Evolutionary conservation across 768 basidiomycete genomes (phyloP).

Genomic region (Crassisporium funariophilum): DNA sequence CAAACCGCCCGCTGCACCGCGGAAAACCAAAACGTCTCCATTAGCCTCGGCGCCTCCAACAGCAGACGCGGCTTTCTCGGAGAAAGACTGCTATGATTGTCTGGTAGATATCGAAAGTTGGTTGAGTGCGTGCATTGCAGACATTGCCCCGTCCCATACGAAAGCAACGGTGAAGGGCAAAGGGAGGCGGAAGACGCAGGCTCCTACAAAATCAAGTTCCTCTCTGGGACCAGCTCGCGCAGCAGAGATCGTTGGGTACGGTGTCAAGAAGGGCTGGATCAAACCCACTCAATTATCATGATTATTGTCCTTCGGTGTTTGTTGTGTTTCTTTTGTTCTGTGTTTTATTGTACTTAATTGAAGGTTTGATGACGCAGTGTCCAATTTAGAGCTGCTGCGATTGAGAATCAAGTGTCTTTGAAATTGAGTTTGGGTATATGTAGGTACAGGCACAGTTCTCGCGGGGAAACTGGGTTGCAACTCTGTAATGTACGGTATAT

Average conservation of each 20-base stretch:
- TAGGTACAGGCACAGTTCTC: too few species aligned
- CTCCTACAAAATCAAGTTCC: conserved; percentile 18
- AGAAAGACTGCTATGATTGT: conserved; percentile 70
- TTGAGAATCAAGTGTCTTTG: too few species aligned
- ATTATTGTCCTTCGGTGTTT: conserved; percentile 4
- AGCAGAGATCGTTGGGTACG: conserved; percentile 64
- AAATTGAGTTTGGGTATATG: too few species aligned
- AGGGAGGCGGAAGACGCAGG: conserved; percentile 34
- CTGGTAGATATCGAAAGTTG: conserved; percentile 66
- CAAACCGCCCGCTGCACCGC: conserved; percentile 48
- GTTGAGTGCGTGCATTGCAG: conserved; percentile 49
- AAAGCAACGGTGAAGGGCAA: conserved; percentile 35
- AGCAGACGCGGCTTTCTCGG: conserved; percentile 47
- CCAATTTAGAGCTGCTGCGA: too few species aligned
- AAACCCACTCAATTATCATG: conserved; percentile 24
- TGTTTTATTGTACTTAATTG: conserved; percentile 4
- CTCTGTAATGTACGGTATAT: too few species aligned
- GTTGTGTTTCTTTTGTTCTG: conserved; percentile 3
- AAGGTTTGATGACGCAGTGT: too few species aligned
- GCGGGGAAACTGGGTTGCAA: too few species aligned
- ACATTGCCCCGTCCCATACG: conserved; percentile 27
- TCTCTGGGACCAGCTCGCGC: conserved; percentile 46
- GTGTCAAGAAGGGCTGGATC: conserved; percentile 65
- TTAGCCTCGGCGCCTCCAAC: conserved; percentile 13
- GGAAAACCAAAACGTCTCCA: conserved; percentile 37